These are phyloP conservation scores for Penicillium capsulatum DNA, from an alignment of 2,329 filamentous ascomycete genomes.

Conservation along the genomic window DNA sequence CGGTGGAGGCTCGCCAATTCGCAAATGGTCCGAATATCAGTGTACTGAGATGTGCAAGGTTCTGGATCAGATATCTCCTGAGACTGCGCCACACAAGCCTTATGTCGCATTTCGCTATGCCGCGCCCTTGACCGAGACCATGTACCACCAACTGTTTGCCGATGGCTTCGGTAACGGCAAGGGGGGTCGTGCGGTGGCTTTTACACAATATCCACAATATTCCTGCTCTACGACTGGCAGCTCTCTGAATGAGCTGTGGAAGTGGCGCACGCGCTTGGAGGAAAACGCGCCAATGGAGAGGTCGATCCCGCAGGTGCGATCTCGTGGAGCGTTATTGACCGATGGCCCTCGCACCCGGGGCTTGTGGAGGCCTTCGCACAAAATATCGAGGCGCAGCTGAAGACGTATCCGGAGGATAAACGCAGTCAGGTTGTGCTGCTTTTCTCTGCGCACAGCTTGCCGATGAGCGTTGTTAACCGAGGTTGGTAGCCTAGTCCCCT, in stretches of 20 bases:
- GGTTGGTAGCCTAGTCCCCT: constrained; percentile 44
- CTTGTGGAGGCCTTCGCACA: constrained; percentile 87
- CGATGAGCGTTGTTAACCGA: constrained; percentile 96
- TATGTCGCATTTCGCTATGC: constrained; percentile 98
- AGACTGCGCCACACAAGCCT: constrained; percentile 93
- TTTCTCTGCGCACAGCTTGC: constrained; percentile 92
- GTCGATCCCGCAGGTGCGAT: constrained; percentile 64
- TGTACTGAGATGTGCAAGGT: constrained; percentile 95
- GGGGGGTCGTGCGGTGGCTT: constrained; percentile 90
- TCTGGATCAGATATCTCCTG: constrained; percentile 81
- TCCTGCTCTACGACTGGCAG: constrained; percentile 96
- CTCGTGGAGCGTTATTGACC: constrained; percentile 94
- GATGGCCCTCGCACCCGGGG: constrained; percentile 90
- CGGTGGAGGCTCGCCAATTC: constrained; percentile 94
- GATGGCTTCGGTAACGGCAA: constrained; percentile 88
- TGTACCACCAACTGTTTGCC: constrained; percentile 74
- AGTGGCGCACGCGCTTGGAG: constrained; percentile 82
- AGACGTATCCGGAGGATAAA: constrained; percentile 76
- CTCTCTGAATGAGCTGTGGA: constrained; percentile 96
- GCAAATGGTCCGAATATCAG: constrained; percentile 97
- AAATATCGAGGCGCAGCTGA: constrained; percentile 82
- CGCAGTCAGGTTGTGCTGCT: constrained; percentile 78
- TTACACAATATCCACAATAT: constrained; percentile 98
- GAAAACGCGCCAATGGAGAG: constrained; percentile 57
- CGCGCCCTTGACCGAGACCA: constrained; percentile 86